These are phyloP conservation scores for Fomitopsis serialis DNA, from an alignment of 768 basidiomycete species.

Conservation along the genomic window DNA sequence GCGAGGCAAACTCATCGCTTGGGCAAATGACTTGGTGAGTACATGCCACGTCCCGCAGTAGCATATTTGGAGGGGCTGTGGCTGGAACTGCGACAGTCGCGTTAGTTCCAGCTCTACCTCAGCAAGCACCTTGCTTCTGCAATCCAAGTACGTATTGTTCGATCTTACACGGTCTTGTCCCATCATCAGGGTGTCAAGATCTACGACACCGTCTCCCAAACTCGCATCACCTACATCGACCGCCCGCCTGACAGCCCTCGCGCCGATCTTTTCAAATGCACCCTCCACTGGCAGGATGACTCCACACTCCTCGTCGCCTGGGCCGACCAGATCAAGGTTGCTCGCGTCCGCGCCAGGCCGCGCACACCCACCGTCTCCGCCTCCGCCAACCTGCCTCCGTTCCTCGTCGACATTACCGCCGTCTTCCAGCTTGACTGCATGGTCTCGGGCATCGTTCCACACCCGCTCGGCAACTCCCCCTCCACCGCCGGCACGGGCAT, in stretches of 20 bases:
- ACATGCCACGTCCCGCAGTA: too few species aligned
- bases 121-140: too few species aligned
- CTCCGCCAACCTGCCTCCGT: slow-evolving; percentile 46
- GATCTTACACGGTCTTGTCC: too few species aligned
- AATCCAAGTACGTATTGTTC: too few species aligned
- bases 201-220: slow-evolving; percentile 76
- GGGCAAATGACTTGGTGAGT: slow-evolving; percentile 89
- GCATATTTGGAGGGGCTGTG: too few species aligned
- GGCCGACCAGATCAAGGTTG: slow-evolving; percentile 92
- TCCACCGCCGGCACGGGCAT: not conserved
- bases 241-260: slow-evolving; percentile 78
- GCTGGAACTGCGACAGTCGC: too few species aligned
- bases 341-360: slow-evolving; percentile 64
- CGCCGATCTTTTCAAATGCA: slow-evolving; percentile 92
- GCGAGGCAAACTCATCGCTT: slow-evolving; percentile 83
- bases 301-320: slow-evolving; percentile 86
- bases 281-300: slow-evolving; percentile 89
- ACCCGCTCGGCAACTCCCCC: slow-evolving; percentile 35
- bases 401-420: slow-evolving; percentile 83
- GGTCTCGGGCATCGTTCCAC: slow-evolving; percentile 86
- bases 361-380: slow-evolving; percentile 37
- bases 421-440: slow-evolving; percentile 93
- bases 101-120: too few species aligned
- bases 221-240: slow-evolving; percentile 82
- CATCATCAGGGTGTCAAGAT: slow-evolving; percentile 79